These are phyloP conservation scores for Trypanosomatidae sp. DNA, from an alignment of 208 protist genomes.

Conservation along the genomic window DNA sequence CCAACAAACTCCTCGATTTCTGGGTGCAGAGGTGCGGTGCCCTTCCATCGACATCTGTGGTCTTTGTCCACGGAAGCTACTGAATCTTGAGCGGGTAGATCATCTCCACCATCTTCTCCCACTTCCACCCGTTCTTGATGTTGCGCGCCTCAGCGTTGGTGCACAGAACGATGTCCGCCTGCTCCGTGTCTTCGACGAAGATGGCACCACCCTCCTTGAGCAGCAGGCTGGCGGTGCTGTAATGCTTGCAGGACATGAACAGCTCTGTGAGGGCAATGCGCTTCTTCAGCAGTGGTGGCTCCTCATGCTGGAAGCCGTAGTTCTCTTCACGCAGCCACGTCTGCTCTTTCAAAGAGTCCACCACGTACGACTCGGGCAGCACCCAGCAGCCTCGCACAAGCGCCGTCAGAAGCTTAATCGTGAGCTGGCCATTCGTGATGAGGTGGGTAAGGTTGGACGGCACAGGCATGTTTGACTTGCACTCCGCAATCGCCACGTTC, in stretches of 20 bases:
- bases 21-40: background rate
- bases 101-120: slow-evolving; percentile 81
- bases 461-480: slow-evolving; percentile 78
- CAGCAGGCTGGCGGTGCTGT: slow-evolving; percentile 66
- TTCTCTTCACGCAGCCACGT: slow-evolving; percentile 65
- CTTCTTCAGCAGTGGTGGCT: slow-evolving; percentile 68
- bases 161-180: slow-evolving; percentile 81
- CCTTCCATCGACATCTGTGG: background rate
- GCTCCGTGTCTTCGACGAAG: slow-evolving; percentile 35
- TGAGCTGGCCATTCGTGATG: slow-evolving; percentile 84
- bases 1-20: background rate
- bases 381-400: slow-evolving; percentile 89
- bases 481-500: slow-evolving; percentile 78
- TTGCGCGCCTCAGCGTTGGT: slow-evolving; percentile 55
- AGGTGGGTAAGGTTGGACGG: slow-evolving; percentile 87
- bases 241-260: slow-evolving; percentile 70
- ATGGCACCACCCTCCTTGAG: slow-evolving; percentile 72
- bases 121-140: slow-evolving; percentile 55
- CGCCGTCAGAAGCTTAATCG: slow-evolving; percentile 85
- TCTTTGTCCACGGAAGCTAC: slow-evolving; percentile 9
- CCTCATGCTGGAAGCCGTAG: slow-evolving; percentile 87
- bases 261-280: slow-evolving; percentile 61
- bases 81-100: slow-evolving; percentile 79
- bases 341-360: slow-evolving; percentile 50
- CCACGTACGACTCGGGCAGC: slow-evolving; percentile 73